These are phyloP conservation scores for Talaromyces funiculosus DNA, from an alignment of 2,329 filamentous ascomycete genomes.

Conservation along the genomic window DNA sequence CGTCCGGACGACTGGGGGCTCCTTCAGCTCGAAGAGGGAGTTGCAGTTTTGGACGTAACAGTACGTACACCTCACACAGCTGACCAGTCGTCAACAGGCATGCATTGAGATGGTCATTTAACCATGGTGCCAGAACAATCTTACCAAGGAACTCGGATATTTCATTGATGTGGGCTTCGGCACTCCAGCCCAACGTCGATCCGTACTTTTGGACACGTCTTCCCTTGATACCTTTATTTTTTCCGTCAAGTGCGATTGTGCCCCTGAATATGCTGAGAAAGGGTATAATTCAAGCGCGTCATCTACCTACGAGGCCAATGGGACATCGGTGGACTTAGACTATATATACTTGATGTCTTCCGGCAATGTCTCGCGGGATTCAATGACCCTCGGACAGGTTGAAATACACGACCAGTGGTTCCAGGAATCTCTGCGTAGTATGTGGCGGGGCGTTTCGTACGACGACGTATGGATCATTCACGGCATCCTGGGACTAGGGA, in stretches of 20 bases:
- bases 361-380: not conserved
- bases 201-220: not conserved
- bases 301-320: conserved; percentile 3
- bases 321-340: not conserved
- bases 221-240: not conserved
- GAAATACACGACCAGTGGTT: conserved; percentile 4
- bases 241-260: conserved; percentile 2
- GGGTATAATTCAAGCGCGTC: conserved; percentile 4
- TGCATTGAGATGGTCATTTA: not conserved
- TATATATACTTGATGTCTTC: not conserved
- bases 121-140: not conserved
- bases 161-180: not conserved
- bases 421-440: not conserved
- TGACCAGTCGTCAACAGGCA: not conserved
- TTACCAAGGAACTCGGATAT: conserved; percentile 1
- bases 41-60: conserved; percentile 1
- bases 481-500: conserved; percentile 4
- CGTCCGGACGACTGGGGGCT: not conserved
- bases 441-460: not conserved
- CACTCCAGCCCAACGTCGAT: not conserved
- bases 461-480: not conserved
- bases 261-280: not conserved
- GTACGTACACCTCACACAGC: not conserved
- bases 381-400: not conserved
- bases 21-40: not conserved